A percentile compares a stretch with the other conserved stretches of the same genome.
Evolutionary conservation across 805 yeast species (phyloP).

Genomic region (Ogataea parapolymorpha): DNA sequence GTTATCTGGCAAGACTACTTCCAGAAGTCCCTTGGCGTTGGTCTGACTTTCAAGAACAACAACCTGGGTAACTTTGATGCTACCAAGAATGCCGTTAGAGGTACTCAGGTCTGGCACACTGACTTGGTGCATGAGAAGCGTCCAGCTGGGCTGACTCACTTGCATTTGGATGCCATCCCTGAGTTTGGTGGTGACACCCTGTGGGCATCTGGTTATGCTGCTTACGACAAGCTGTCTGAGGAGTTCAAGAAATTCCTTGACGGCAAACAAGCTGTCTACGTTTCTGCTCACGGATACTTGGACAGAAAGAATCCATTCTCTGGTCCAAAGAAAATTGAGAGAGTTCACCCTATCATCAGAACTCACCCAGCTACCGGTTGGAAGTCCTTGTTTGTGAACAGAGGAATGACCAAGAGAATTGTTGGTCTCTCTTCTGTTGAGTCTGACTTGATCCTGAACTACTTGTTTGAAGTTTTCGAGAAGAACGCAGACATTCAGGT

Average conservation of each 20-base stretch:
- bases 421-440: constrained; percentile 52
- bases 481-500: constrained; percentile 55
- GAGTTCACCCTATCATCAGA: constrained; percentile 60
- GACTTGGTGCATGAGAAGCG: constrained; percentile 54
- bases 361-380: constrained; percentile 66
- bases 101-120: constrained; percentile 44
- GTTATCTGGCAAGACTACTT: constrained; percentile 41
- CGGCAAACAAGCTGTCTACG: constrained; percentile 46
- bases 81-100: constrained; percentile 9
- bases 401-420: constrained; percentile 48
- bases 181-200: constrained; percentile 52
- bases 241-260: constrained; percentile 49
- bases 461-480: constrained; percentile 42
- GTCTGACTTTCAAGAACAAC: constrained; percentile 22
- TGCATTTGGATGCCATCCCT: constrained; percentile 51
- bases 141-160: constrained; percentile 54
- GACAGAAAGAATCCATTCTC: constrained; percentile 42
- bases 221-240: constrained; percentile 53
- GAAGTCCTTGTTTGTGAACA: constrained; percentile 55
- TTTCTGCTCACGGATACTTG: constrained; percentile 39
- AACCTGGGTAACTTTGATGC: constrained; percentile 22
- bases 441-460: constrained; percentile 44
- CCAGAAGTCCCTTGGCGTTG: constrained; percentile 23
- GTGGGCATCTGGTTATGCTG: constrained; percentile 59
- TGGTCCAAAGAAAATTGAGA: constrained; percentile 46